Evolutionary conservation across 352 stramenopile species (phyloP).

Genomic region (Phytophthora sansomeana): DNA sequence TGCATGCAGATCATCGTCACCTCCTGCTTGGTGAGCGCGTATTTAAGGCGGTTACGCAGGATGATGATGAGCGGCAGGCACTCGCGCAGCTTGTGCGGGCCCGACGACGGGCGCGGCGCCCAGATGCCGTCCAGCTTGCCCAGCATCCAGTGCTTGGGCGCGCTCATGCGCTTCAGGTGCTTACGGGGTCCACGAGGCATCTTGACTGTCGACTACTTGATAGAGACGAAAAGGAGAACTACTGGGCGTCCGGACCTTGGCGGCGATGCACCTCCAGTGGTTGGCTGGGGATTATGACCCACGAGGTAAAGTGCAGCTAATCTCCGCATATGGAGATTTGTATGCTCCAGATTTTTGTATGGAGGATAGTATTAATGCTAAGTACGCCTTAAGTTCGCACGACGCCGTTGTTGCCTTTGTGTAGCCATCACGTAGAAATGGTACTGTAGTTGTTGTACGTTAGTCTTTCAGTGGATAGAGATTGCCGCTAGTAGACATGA

Average conservation of each 20-base stretch:
- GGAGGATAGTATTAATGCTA: not conserved
- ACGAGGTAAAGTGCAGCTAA: not conserved
- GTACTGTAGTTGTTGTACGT: not conserved
- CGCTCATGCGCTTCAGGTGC: constrained; percentile 89
- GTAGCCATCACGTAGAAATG: not conserved
- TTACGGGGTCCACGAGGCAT: constrained; percentile 90
- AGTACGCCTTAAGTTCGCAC: not conserved
- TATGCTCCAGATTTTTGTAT: constrained; percentile 11
- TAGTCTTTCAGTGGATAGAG: not conserved
- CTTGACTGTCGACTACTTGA: constrained; percentile 43
- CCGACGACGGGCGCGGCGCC: constrained; percentile 94
- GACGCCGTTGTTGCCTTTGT: not conserved
- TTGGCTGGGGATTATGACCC: constrained; percentile 37
- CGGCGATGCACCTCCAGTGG: not conserved
- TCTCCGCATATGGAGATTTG: constrained; percentile 19
- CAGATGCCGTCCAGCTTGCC: constrained; percentile 93
- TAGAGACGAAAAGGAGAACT: constrained; percentile 72
- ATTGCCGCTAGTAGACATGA: constrained; percentile 5
- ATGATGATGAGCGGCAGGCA: constrained; percentile 98
- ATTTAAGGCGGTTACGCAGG: constrained; percentile 99
- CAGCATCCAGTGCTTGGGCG: constrained; percentile 92
- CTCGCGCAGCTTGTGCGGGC: constrained; percentile 99
- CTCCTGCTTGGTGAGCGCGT: constrained; percentile 98
- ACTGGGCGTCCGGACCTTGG: constrained; percentile 8
- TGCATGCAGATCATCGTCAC: constrained; percentile 99